Base-by-base conservation (phyloP, 169 alveolate genomes). In the Amoebophrya sp. region DNA sequence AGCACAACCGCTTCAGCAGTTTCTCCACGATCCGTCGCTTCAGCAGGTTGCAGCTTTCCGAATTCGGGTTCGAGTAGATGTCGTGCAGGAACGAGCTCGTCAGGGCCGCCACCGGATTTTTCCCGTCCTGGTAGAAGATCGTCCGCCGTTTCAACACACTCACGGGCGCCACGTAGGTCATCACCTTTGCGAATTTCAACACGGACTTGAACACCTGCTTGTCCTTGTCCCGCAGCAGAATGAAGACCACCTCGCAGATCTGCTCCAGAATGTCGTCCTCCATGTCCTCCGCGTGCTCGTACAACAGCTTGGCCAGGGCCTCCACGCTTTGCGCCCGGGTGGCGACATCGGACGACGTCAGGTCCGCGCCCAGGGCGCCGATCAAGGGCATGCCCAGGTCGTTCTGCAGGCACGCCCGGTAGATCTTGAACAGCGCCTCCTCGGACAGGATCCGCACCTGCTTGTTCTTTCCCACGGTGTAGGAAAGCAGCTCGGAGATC, bases 11-110 rank as follows among this genome's bases (percentile, higher is more conserved):
- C 83, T 66, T 66, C 38, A 66, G 83, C 7, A 66, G 83, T n/a
- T 66, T 66, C 35, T 66, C 83, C 12, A 66, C 83, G 83, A 66
- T 66, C 10, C 83, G 83, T 2, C 83, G 29, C 83, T 66, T 66
- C 38, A 66, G 83, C 38, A 25, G 29, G 83, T 66, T 66, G 83
- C 83, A 66, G 83, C 83, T 66, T 25, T 66, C 83, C 32, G 32
- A 7, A 25, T 66, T 66, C 38, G 83, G 29, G 83, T 66, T 66
- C 35, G 83, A 7, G 83, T 66, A 66, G 32, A 66, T 7, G 18
- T 66, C 83, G 83, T 66, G 83, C 83, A 66, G 83, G 32, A 66
- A 66, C 38, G 39, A 25, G 83, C 83, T 66, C 83, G 83, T 66
- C 35, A 66, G 29, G 35, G 83, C 83, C 38, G 32, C 83, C 10